Evolutionary conservation across 2,329 filamentous ascomycete species (phyloP), one percentile per base, ranked within the genome.

Genomic region (Apiospora marii): DNA sequence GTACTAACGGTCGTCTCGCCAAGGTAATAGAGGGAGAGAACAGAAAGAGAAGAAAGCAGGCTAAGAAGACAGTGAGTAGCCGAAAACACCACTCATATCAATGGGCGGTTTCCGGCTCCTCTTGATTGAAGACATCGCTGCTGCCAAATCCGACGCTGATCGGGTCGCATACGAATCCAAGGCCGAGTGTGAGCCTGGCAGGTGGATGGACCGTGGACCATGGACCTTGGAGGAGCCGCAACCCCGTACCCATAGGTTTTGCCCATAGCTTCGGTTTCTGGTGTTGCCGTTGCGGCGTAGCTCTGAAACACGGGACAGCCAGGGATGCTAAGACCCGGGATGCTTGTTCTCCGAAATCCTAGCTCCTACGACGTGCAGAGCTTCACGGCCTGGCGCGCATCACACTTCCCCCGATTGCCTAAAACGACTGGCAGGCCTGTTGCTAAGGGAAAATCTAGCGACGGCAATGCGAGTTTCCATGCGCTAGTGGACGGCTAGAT

Each of bases 251-350:
- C 46, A 70, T 51, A n/a, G 68, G 14, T 48, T 58, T 27, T 53
- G 67, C 27, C 44, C 67, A 61, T 75, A 71, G 71, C 72, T 73
- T 74, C 70, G 72, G 75, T 73, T 77, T 76, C 75, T 69, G 72
- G 75, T 73, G 51, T 43, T 49, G 46, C 67, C 61, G 71, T 70
- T 69, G 49, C 71, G 49, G 48, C 24, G 53, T 37, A 43, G 27
- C 24, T 72, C 77, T 80, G 78, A 80, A 80, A 80, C 78, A 74
- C 73, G 75, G 73, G 73, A 43, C 70, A 49, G 75, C 72, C 73
- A 74, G 74, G 72, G 64, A 73, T 75, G 74, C 73, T 75, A 77
- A 77, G 71, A 75, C 74, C 74, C 79, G 79, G 79, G 74, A 77
- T 70, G 71, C 77, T 73, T 73, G 58, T 64, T 41, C 34, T 64